Evolutionary conservation across 352 stramenopile species (phyloP).

Genomic region (Phytophthora boehmeriae): DNA sequence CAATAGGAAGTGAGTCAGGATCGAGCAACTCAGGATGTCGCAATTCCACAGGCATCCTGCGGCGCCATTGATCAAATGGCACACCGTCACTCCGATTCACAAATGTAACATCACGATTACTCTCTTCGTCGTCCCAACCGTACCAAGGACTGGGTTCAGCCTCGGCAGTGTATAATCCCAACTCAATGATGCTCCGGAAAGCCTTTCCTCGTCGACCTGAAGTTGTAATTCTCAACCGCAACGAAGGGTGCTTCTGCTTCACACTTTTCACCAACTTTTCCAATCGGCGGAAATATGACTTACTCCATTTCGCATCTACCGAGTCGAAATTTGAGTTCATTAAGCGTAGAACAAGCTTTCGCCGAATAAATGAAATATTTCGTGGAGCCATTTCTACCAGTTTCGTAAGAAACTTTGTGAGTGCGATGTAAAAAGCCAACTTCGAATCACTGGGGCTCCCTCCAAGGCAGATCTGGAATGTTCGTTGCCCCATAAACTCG

Average conservation of each 20-base stretch:
- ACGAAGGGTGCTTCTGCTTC: constrained; percentile 36
- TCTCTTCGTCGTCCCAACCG: constrained; percentile 45
- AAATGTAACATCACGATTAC: constrained; percentile 28
- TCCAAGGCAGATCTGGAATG: constrained; percentile 33
- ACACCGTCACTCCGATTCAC: constrained; percentile 17
- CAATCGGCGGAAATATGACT: constrained; percentile 37
- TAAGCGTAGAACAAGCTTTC: constrained; percentile 42
- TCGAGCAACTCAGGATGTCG: constrained; percentile 34
- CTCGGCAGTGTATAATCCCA: constrained; percentile 43
- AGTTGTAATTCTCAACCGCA: constrained; percentile 40
- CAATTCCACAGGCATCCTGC: constrained; percentile 24
- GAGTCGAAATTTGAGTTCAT: constrained; percentile 33
- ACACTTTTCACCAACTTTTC: constrained; percentile 30
- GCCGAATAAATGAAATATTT: constrained; percentile 22
- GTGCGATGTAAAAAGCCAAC: constrained; percentile 43
- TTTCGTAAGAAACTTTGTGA: constrained; percentile 33
- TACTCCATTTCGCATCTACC: constrained; percentile 41
- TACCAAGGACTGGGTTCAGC: constrained; percentile 43
- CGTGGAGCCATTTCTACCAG: constrained; percentile 13
- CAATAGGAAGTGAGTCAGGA: constrained; percentile 38
- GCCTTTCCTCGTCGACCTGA: constrained; percentile 20
- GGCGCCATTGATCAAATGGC: constrained; percentile 7
- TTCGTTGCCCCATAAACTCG: constrained; percentile 34
- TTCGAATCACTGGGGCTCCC: constrained; percentile 17
- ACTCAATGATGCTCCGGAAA: constrained; percentile 40